Evolutionary conservation across 176 grass and related monocot genomes (phyloP).

Genomic region (Cenchrus purpureus): DNA sequence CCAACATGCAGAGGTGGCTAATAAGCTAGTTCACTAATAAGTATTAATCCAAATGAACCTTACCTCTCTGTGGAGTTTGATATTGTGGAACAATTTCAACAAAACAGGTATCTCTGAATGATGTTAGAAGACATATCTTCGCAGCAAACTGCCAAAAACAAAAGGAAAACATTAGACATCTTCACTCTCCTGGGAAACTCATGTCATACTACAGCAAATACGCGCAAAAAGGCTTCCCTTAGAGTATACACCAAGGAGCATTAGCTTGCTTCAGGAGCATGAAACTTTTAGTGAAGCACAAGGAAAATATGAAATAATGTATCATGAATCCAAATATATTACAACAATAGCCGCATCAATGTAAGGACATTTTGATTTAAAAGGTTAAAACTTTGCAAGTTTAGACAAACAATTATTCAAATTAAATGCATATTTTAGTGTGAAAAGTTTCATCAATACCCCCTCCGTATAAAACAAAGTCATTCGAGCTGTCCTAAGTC

Average conservation of each 20-base stretch:
- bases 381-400: neutral
- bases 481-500: too few species aligned
- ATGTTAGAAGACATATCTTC: slow-evolving; percentile 97
- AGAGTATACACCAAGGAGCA: neutral
- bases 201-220: neutral
- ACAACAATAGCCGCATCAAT: neutral
- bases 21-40: neutral
- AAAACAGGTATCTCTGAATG: slow-evolving; percentile 98
- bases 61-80: slow-evolving; percentile 95
- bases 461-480: too few species aligned
- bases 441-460: too few species aligned
- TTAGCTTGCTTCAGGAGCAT: slow-evolving; percentile 8
- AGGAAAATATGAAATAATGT: slow-evolving; percentile 4
- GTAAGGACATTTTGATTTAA: neutral
- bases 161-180: slow-evolving; percentile 36
- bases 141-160: slow-evolving; percentile 84
- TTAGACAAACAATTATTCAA: neutral
- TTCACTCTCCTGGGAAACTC: neutral
- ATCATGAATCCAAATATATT: neutral
- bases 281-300: slow-evolving; percentile 12
- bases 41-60: neutral
- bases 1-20: neutral
- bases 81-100: slow-evolving; percentile 88
- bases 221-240: neutral
- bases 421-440: too few species aligned